Percentiles rank a stretch among this genome's conserved stretches.
These are phyloP conservation scores for Canavalia gladiata DNA, from an alignment of 306 rosid genomes.

Conservation along the genomic window DNA sequence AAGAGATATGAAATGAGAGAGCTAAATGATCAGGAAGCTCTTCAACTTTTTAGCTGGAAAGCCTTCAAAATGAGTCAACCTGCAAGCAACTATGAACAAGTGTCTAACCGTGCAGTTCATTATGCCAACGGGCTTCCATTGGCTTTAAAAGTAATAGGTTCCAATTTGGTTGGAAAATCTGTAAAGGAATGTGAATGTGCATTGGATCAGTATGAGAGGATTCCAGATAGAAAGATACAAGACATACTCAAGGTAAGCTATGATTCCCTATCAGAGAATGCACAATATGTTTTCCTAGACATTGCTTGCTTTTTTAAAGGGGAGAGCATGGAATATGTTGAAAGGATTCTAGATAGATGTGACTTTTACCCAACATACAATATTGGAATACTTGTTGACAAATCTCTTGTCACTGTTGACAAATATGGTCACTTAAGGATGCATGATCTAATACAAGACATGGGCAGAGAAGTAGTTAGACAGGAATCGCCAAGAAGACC, in stretches of 20 bases:
- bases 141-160: conserved; percentile 41
- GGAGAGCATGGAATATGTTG: conserved; percentile 11
- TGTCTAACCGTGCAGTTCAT: conserved; percentile 23
- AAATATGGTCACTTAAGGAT: background rate
- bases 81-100: background rate
- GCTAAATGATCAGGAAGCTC: conserved; percentile 26
- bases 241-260: conserved; percentile 36
- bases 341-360: conserved; percentile 9
- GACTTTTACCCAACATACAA: background rate
- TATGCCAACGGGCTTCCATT: conserved; percentile 47
- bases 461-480: conserved; percentile 36
- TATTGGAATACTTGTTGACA: background rate
- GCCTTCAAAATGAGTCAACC: conserved; percentile 26
- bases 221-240: conserved; percentile 30
- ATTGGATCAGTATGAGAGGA: background rate
- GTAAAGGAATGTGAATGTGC: conserved; percentile 21
- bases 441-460: conserved; percentile 43
- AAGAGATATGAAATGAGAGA: conserved; percentile 29
- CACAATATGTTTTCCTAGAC: conserved; percentile 26
- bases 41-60: conserved; percentile 37
- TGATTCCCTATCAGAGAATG: background rate
- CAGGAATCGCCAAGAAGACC: background rate
- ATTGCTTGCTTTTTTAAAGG: conserved; percentile 46
- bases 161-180: conserved; percentile 24
- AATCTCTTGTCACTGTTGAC: background rate